A percentile compares a stretch with the other conserved stretches of the same genome.
phyloP scores from a whole-genome alignment of 148 eudicot genomes.

The Rhododendron williamsianum region DNA sequence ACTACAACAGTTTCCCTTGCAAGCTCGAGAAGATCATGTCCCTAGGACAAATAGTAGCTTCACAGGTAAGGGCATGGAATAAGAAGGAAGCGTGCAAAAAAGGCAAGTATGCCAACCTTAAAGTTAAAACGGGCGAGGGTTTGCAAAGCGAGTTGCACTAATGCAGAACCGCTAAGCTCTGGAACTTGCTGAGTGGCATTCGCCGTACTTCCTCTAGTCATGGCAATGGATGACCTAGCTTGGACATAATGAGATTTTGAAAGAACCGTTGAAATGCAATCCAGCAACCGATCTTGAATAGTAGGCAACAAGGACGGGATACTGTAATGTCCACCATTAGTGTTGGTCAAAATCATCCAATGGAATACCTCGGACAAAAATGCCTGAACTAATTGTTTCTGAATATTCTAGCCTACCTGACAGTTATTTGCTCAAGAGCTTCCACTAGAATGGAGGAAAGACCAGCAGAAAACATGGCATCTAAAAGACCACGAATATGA shows the following conservation, averaged over 20 bases:
- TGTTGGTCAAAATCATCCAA: slow-evolving; percentile 5
- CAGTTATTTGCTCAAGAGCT: slow-evolving; percentile 67
- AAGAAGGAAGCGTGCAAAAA: neutral
- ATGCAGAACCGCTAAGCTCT: slow-evolving; percentile 67
- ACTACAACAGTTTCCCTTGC: slow-evolving; percentile 71
- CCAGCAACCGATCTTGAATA: slow-evolving; percentile 78
- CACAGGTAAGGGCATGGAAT: slow-evolving; percentile 10
- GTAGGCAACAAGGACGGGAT: slow-evolving; percentile 86
- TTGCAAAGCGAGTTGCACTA: slow-evolving; percentile 90
- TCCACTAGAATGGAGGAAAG: slow-evolving; percentile 74
- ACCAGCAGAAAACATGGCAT: slow-evolving; percentile 91
- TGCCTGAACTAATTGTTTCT: neutral
- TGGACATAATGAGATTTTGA: slow-evolving; percentile 56
- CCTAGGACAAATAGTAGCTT: slow-evolving; percentile 38
- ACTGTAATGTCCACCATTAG: slow-evolving; percentile 34
- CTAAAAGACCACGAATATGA: slow-evolving; percentile 79
- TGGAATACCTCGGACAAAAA: neutral
- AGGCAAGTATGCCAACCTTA: slow-evolving; percentile 47
- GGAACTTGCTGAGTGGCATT: slow-evolving; percentile 41
- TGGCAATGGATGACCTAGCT: slow-evolving; percentile 46
- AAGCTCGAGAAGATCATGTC: slow-evolving; percentile 91
- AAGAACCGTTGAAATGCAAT: slow-evolving; percentile 71
- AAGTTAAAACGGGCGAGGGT: slow-evolving; percentile 87
- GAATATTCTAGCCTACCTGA: slow-evolving; percentile 42
- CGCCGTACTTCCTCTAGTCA: slow-evolving; percentile 40